Conservation (phyloP, 73 alveolate species). For the Tetrahymena borealis region DNA sequence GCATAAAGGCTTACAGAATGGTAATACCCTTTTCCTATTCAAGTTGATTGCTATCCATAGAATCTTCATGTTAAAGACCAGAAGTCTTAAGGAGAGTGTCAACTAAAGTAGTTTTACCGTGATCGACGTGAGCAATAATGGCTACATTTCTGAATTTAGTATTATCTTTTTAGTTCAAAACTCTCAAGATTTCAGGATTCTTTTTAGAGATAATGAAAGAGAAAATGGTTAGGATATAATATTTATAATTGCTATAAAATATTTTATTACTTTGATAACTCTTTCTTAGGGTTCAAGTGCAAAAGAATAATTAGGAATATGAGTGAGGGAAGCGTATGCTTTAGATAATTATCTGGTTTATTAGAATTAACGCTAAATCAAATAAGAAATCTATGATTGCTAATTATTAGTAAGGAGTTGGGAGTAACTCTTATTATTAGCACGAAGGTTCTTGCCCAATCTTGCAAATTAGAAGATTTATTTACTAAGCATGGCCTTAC, state of each 20-base stretch:
- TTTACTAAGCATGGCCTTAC: neutral
- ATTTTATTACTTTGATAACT: neutral
- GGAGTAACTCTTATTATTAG: neutral
- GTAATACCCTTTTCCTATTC: slow-evolving; percentile 69
- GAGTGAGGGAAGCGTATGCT: neutral
- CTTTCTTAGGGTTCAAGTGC: neutral
- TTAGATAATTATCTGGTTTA: neutral
- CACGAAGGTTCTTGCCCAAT: neutral
- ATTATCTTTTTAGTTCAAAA: neutral
- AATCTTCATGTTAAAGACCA: slow-evolving; percentile 50
- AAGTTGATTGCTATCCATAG: slow-evolving; percentile 59
- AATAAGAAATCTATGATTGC: neutral
- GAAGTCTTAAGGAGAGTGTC: slow-evolving; percentile 58
- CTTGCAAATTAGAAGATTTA: neutral
- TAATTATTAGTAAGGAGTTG: neutral
- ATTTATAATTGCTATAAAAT: neutral
- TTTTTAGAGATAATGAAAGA: neutral
- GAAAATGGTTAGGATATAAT: neutral
- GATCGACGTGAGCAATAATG: slow-evolving; percentile 74
- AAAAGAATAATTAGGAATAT: neutral
- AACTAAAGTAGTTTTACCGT: slow-evolving; percentile 59
- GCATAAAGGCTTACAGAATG: slow-evolving; percentile 29
- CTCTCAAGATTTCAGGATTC: neutral
- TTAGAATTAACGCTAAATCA: neutral
- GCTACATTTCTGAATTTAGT: slow-evolving; percentile 55